A percentile compares a stretch with the other conserved stretches of the same genome.
Conservation (phyloP, 148 eudicot species). For the Polygonum maritimum region DNA sequence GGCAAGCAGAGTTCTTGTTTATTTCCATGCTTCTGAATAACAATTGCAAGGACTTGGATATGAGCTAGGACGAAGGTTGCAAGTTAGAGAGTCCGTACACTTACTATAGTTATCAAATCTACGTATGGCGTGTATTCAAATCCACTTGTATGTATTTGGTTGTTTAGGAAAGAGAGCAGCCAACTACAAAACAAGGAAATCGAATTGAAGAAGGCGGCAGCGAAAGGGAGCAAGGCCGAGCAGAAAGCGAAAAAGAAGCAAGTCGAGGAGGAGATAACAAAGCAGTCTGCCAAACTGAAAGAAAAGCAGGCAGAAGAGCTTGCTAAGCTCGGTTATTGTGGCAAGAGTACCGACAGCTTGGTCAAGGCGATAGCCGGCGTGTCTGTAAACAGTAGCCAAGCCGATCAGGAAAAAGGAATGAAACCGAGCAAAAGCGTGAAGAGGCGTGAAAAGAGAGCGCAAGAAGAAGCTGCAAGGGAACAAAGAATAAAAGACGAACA, state of each 20-base stretch:
- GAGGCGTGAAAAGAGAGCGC: conserved; percentile 66
- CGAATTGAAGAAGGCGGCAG: conserved; percentile 66
- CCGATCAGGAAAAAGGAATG: conserved; percentile 26
- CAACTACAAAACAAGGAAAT: conserved; percentile 58
- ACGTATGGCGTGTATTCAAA: neutral
- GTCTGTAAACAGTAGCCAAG: conserved; percentile 33
- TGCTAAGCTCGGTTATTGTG: conserved; percentile 40
- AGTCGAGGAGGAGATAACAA: conserved; percentile 59
- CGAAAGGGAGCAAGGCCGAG: conserved; percentile 82
- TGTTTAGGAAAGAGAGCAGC: conserved; percentile 46
- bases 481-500: conserved; percentile 68
- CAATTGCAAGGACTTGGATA: neutral
- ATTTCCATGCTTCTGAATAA: neutral
- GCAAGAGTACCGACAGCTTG: conserved; percentile 32
- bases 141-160: neutral
- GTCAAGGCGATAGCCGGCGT: conserved; percentile 72
- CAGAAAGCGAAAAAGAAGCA: conserved; percentile 76
- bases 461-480: conserved; percentile 67
- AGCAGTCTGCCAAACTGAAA: conserved; percentile 47
- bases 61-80: neutral
- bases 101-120: neutral
- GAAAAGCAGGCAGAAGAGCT: conserved; percentile 58
- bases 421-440: conserved; percentile 66
- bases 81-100: neutral
- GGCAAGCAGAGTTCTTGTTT: too few species aligned